Evolutionary conservation across 495 filamentous ascomycete species (phyloP).

Genomic region (Aspergillus olivimuriae): DNA sequence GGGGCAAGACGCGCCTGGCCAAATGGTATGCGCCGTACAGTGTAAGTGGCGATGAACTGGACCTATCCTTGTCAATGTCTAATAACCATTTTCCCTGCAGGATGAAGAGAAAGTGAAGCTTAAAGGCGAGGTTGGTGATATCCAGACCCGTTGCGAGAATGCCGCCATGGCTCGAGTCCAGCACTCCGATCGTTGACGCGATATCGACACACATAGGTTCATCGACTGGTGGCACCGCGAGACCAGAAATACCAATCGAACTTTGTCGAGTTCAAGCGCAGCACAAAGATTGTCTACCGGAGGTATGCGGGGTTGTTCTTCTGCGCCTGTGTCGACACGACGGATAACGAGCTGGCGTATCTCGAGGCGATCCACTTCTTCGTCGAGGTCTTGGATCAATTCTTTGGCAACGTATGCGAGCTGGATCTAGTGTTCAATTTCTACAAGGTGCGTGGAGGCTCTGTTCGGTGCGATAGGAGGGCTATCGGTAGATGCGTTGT

Average conservation of each 20-base stretch:
- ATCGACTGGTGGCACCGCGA: slow-evolving; percentile 92
- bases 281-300: slow-evolving; percentile 91
- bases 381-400: slow-evolving; percentile 94
- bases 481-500: neutral
- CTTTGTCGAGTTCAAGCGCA: slow-evolving; percentile 82
- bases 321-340: slow-evolving; percentile 97
- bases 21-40: slow-evolving; percentile 99
- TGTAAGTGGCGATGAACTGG: slow-evolving; percentile 38
- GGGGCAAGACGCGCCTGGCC: slow-evolving; percentile 95
- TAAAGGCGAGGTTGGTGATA: slow-evolving; percentile 67
- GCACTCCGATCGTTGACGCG: neutral
- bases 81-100: slow-evolving; percentile 26
- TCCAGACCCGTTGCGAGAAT: slow-evolving; percentile 2
- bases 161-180: neutral
- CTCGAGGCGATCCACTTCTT: slow-evolving; percentile 99
- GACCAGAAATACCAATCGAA: slow-evolving; percentile 99
- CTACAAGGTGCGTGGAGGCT: slow-evolving; percentile 57
- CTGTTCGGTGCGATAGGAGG: neutral
- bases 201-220: slow-evolving; percentile 51
- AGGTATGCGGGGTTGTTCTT: slow-evolving; percentile 97
- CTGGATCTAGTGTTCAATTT: slow-evolving; percentile 99
- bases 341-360: slow-evolving; percentile 97
- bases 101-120: slow-evolving; percentile 96
- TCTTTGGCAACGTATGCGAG: slow-evolving; percentile 99
- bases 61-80: neutral